phyloP scores from a whole-genome alignment of 2,329 filamentous ascomycete species.

The Bipolaris gigantea region DNA sequence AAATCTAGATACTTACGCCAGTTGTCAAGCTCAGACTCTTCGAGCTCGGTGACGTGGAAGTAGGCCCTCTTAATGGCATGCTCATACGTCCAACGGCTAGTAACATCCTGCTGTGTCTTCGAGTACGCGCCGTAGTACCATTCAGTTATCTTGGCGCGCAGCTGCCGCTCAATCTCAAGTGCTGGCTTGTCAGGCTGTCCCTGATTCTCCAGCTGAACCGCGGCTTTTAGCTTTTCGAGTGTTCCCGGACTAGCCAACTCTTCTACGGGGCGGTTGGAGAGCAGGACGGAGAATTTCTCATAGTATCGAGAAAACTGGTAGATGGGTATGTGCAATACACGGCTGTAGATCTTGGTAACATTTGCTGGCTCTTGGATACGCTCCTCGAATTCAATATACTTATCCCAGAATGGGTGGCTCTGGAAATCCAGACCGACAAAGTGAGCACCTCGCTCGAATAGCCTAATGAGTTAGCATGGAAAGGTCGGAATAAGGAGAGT shows the following conservation, averaged over 20 bases:
- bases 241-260: conserved; percentile 73
- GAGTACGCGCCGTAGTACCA: conserved; percentile 81
- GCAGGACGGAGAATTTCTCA: conserved; percentile 78
- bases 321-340: conserved; percentile 87
- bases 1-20: conserved; percentile 98
- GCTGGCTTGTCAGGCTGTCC: conserved; percentile 63
- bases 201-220: conserved; percentile 67
- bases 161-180: conserved; percentile 78
- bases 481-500: neutral
- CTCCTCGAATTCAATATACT: conserved; percentile 96
- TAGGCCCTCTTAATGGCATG: conserved; percentile 94
- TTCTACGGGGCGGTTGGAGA: conserved; percentile 69
- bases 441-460: conserved; percentile 87
- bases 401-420: conserved; percentile 97
- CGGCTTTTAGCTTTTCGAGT: conserved; percentile 68
- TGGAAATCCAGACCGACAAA: conserved; percentile 91
- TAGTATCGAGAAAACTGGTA: conserved; percentile 96
- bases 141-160: conserved; percentile 77
- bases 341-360: conserved; percentile 80
- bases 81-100: conserved; percentile 92
- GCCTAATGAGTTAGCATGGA: conserved; percentile 54
- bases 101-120: conserved; percentile 81
- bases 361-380: conserved; percentile 61
- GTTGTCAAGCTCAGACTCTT: conserved; percentile 79
- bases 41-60: conserved; percentile 92